A percentile compares a stretch with the other conserved stretches of the same genome.
phyloP scores from a whole-genome alignment of 140 eudicot species.

The Stevia rebaudiana region DNA sequence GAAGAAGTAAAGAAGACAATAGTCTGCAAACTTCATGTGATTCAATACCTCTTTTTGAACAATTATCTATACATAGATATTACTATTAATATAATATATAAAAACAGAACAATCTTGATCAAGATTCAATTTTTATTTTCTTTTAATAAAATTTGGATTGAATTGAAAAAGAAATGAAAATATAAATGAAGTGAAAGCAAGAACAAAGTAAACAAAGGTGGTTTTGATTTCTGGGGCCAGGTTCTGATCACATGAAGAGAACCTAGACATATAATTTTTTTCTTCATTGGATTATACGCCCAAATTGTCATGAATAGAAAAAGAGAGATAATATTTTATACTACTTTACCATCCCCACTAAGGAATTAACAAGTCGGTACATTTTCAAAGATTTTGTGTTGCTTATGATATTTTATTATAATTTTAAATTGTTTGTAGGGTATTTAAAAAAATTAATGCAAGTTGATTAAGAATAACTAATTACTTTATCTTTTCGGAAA shows the following conservation, averaged over 20 bases:
- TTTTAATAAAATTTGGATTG: background rate
- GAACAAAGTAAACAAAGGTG: background rate
- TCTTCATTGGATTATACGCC: constrained; percentile 21
- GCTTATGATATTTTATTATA: background rate
- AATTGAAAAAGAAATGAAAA: background rate
- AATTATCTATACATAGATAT: constrained; percentile 11
- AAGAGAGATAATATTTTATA: background rate
- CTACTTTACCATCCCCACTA: background rate
- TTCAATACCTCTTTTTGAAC: constrained; percentile 25
- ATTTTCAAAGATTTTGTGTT: constrained; percentile 8
- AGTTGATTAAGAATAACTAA: background rate
- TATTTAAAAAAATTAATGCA: background rate
- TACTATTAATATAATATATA: constrained; percentile 7
- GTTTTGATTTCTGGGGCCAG: constrained; percentile 34
- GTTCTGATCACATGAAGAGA: constrained; percentile 33
- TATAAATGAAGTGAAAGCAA: constrained; percentile 1
- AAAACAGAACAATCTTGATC: constrained; percentile 22
- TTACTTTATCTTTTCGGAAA: constrained; percentile 1
- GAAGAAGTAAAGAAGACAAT: background rate
- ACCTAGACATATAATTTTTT: constrained; percentile 28
- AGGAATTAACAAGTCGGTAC: constrained; percentile 7
- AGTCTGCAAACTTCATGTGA: constrained; percentile 35
- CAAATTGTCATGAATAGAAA: constrained; percentile 15
- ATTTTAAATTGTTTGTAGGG: background rate
- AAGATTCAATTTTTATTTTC: constrained; percentile 19